These are phyloP conservation scores for Malassezia restricta DNA, from an alignment of 1,284 basidiomycete species.

Conservation along the genomic window DNA sequence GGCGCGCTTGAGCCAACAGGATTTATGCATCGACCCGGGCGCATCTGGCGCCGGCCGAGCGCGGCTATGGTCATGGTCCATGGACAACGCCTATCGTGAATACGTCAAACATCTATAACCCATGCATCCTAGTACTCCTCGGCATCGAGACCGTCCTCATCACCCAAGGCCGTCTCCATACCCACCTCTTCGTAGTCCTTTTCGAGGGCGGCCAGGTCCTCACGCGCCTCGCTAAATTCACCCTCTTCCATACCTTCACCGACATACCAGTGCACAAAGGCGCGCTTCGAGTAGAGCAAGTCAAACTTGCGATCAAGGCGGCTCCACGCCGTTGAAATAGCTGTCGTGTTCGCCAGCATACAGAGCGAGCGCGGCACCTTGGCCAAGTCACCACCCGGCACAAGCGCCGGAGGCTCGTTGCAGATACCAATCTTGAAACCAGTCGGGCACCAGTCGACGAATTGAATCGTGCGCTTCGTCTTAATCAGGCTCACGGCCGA, in stretches of 20 bases:
- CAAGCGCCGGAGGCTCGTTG: slow-evolving; percentile 80
- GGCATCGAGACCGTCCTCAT: slow-evolving; percentile 51
- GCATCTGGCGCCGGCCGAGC: not conserved
- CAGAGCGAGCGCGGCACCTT: slow-evolving; percentile 86
- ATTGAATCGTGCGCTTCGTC: slow-evolving; percentile 68
- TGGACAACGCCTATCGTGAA: too few relatives aligned
- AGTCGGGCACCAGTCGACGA: slow-evolving; percentile 94
- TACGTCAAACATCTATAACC: too few relatives aligned
- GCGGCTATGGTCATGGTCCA: not conserved
- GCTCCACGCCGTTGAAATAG: slow-evolving; percentile 86
- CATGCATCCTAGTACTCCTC: slow-evolving; percentile 29
- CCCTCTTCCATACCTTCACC: slow-evolving; percentile 99
- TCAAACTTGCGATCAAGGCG: slow-evolving; percentile 98
- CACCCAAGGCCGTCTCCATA: slow-evolving; percentile 71
- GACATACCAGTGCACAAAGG: slow-evolving; percentile 55
- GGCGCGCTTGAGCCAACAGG: not conserved
- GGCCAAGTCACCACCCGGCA: slow-evolving; percentile 79
- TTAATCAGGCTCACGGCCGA: slow-evolving; percentile 86
- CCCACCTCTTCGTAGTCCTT: slow-evolving; percentile 61
- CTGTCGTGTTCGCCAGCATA: slow-evolving; percentile 91
- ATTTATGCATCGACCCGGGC: not conserved
- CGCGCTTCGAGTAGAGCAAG: slow-evolving; percentile 56
- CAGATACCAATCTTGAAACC: slow-evolving; percentile 91
- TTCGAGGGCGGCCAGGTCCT: slow-evolving; percentile 91
- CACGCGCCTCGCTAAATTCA: slow-evolving; percentile 92